Conservation (phyloP, 306 rosid genomes). For the Prunus mongolica region DNA sequence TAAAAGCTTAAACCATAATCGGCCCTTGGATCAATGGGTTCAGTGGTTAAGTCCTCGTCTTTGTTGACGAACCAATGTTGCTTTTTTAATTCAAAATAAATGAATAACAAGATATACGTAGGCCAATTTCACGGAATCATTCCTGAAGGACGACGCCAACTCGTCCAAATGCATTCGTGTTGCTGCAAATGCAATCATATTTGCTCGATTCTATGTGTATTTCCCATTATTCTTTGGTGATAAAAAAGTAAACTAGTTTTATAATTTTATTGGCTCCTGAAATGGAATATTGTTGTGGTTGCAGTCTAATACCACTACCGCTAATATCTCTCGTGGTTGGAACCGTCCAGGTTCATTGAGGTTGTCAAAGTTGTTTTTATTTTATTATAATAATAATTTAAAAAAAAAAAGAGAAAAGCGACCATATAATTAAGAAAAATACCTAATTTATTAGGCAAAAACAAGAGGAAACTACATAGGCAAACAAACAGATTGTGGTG, state of each 20-base stretch:
- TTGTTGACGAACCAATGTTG: constrained; percentile 5
- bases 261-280: neutral
- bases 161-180: constrained; percentile 11
- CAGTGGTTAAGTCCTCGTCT: too few species aligned
- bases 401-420: neutral
- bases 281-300: neutral
- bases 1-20: neutral
- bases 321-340: neutral
- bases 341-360: neutral
- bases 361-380: neutral
- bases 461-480: neutral
- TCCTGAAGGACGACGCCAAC: neutral
- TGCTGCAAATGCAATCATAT: neutral
- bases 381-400: too few species aligned
- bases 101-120: neutral
- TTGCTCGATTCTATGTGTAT: neutral
- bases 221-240: neutral
- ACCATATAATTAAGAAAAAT: neutral
- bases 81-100: neutral
- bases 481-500: neutral
- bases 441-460: neutral
- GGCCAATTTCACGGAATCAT: neutral
- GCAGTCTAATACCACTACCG: neutral
- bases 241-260: neutral
- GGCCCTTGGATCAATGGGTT: neutral